Percentiles rank a stretch among this genome's conserved stretches.
phyloP scores from a whole-genome alignment of 129 eudicot genomes.

The Arctium lappa region DNA sequence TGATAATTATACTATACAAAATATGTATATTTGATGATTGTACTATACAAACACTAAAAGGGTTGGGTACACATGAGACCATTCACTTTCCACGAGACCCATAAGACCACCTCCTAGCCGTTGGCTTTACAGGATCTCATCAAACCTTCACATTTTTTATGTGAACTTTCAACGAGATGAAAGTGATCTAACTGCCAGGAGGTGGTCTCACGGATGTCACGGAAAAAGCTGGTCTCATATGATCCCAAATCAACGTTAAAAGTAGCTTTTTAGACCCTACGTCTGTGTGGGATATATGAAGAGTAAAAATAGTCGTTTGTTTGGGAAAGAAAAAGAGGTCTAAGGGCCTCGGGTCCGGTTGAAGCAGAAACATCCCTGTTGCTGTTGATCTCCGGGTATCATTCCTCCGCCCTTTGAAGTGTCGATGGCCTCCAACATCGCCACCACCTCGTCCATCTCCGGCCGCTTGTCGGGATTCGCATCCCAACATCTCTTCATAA shows the following conservation, averaged over 20 bases:
- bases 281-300: background rate
- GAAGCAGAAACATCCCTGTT: conserved; percentile 72
- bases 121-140: background rate
- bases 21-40: conserved; percentile 4
- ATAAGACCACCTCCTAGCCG: background rate
- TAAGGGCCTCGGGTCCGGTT: conserved; percentile 63
- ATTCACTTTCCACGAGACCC: no score
- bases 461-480: conserved; percentile 84
- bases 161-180: background rate
- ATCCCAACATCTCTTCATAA: conserved; percentile 93
- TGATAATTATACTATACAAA: background rate
- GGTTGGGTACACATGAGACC: background rate
- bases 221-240: background rate
- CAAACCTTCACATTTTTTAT: no score
- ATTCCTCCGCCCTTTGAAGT: conserved; percentile 91
- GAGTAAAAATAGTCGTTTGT: background rate
- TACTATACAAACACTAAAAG: conserved; percentile 18
- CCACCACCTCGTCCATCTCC: conserved; percentile 83
- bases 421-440: conserved; percentile 80
- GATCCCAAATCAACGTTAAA: background rate
- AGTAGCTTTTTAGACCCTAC: background rate
- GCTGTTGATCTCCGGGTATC: conserved; percentile 75
- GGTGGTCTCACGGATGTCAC: background rate
- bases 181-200: background rate
- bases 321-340: background rate